Conservation (phyloP, 345 rosid species). For the Bretschneidera sinensis region DNA sequence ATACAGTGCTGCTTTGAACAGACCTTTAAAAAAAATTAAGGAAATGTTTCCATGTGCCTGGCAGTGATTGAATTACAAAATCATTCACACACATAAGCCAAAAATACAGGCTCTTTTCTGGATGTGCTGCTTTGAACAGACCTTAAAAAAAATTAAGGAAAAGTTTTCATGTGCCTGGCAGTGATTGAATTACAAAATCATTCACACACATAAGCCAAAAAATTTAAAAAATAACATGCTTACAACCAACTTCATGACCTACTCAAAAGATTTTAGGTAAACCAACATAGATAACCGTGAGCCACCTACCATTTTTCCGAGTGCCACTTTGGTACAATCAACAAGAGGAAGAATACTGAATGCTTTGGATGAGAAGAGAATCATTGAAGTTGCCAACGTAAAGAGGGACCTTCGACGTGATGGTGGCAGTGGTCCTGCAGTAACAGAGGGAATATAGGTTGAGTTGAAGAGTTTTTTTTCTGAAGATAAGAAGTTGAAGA, state of each 20-base stretch:
- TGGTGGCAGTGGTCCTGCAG: constrained; percentile 76
- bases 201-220: too few relatives aligned
- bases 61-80: too few relatives aligned
- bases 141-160: too few relatives aligned
- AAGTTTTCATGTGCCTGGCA: neutral
- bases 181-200: too few relatives aligned
- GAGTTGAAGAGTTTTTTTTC: constrained; percentile 11
- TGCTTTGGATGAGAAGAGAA: constrained; percentile 79
- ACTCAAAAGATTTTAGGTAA: too few relatives aligned
- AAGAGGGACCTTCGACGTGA: constrained; percentile 81
- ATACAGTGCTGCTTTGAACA: neutral
- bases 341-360: constrained; percentile 54
- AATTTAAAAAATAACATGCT: too few relatives aligned
- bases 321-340: constrained; percentile 43
- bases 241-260: too few relatives aligned
- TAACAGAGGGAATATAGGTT: constrained; percentile 1
- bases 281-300: too few relatives aligned
- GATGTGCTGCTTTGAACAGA: neutral
- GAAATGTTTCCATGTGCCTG: neutral
- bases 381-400: constrained; percentile 80
- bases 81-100: too few relatives aligned
- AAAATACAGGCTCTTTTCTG: too few relatives aligned
- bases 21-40: too few relatives aligned
- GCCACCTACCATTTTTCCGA: constrained; percentile 55
- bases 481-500: too few relatives aligned